These are phyloP conservation scores for Salix viminalis DNA, from an alignment of 345 rosid genomes.

Conservation along the genomic window DNA sequence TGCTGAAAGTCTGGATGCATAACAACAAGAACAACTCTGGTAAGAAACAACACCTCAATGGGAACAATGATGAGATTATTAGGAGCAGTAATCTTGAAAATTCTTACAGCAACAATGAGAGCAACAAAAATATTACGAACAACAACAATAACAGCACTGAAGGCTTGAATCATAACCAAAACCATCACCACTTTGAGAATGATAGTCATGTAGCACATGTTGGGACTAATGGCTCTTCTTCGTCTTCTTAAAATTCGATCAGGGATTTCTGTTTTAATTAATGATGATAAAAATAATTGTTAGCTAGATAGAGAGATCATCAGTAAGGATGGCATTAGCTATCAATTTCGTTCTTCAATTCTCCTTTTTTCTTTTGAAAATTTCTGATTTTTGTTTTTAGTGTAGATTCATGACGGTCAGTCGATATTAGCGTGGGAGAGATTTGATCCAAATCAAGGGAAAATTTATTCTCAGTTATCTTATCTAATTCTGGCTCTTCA, in stretches of 20 bases:
- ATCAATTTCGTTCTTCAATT: not conserved
- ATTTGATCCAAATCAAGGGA: constrained; percentile 18
- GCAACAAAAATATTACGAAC: not conserved
- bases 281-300: constrained; percentile 5
- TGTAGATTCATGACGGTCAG: constrained; percentile 31
- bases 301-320: constrained; percentile 21
- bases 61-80: not conserved
- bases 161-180: not conserved
- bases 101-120: constrained; percentile 2
- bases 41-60: constrained; percentile 25
- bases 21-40: constrained; percentile 74
- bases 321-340: constrained; percentile 14
- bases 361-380: constrained; percentile 3
- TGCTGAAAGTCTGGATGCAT: constrained; percentile 95
- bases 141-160: constrained; percentile 9
- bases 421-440: constrained; percentile 25
- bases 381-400: constrained; percentile 17
- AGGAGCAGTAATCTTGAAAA: not conserved
- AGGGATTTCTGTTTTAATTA: not conserved
- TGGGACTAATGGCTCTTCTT: constrained; percentile 28
- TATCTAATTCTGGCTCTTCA: not conserved
- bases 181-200: constrained; percentile 10
- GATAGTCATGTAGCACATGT: constrained; percentile 10
- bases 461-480: constrained; percentile 7
- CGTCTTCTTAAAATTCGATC: constrained; percentile 21